These are phyloP conservation scores for Carex kokanica DNA, from an alignment of 176 grass and related monocot genomes.

Conservation along the genomic window DNA sequence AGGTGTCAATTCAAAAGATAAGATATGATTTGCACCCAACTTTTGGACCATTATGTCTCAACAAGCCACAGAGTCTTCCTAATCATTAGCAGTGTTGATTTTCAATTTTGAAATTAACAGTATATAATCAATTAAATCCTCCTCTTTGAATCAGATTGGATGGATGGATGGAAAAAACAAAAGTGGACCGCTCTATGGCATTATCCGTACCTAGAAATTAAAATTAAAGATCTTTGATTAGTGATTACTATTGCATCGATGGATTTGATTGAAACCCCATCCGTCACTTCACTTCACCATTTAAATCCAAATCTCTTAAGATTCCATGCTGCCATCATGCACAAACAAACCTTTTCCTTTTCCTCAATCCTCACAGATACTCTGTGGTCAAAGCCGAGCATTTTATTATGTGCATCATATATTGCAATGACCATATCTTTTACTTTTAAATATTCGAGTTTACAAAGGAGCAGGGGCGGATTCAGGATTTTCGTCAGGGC, in stretches of 20 bases:
- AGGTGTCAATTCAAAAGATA: not conserved
- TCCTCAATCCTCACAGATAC: not conserved
- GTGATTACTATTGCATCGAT: too few species aligned
- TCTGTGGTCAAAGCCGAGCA: not conserved
- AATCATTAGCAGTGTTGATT: not conserved
- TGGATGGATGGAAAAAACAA: too few species aligned
- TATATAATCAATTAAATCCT: too few species aligned
- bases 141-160: too few species aligned
- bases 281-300: not conserved
- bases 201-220: too few species aligned
- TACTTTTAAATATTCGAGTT: not conserved
- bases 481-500: too few species aligned
- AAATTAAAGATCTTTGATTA: too few species aligned
- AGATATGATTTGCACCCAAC: constrained; percentile 4
- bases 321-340: not conserved
- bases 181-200: too few species aligned
- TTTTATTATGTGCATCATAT: not conserved
- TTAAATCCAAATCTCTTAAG: not conserved
- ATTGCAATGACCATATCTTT: not conserved
- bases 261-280: not conserved
- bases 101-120: not conserved
- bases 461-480: too few species aligned
- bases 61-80: not conserved
- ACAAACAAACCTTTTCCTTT: not conserved
- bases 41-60: constrained; percentile 14